Percentiles rank a stretch among this genome's conserved stretches.
phyloP scores from a whole-genome alignment of 2,329 filamentous ascomycete species.

The Fusarium fracticaudum region DNA sequence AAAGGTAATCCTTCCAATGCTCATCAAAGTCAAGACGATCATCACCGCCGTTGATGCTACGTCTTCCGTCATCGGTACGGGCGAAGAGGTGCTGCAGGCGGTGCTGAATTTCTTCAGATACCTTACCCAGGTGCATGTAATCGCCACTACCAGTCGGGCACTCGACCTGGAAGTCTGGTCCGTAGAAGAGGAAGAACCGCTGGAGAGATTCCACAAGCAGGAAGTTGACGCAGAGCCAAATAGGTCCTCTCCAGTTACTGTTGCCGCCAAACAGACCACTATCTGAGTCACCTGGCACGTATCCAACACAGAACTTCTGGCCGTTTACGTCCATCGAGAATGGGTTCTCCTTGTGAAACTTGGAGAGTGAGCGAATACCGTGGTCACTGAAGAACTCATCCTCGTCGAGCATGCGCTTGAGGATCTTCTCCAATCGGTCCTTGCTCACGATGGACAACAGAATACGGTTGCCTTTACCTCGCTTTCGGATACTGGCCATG shows the following conservation, averaged over 20 bases:
- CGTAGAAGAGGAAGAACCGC: conserved; percentile 96
- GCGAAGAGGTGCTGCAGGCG: conserved; percentile 92
- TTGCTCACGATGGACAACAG: conserved; percentile 91
- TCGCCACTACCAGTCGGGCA: conserved; percentile 94
- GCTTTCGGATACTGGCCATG: conserved; percentile 90
- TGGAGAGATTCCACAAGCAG: conserved; percentile 93
- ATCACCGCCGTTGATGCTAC: conserved; percentile 87
- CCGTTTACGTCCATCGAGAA: conserved; percentile 97
- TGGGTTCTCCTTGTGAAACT: conserved; percentile 88
- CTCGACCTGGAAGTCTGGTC: conserved; percentile 86
- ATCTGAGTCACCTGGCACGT: conserved; percentile 95
- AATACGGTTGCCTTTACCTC: conserved; percentile 89
- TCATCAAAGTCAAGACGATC: conserved; percentile 90
- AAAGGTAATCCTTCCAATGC: conserved; percentile 85
- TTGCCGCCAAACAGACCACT: conserved; percentile 95
- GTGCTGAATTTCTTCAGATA: conserved; percentile 95
- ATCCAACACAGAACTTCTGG: conserved; percentile 86
- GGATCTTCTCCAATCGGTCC: conserved; percentile 87
- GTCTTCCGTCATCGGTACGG: conserved; percentile 82
- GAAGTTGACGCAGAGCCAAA: conserved; percentile 97
- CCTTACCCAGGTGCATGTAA: conserved; percentile 93
- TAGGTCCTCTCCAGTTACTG: conserved; percentile 96
- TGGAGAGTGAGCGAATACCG: conserved; percentile 91
- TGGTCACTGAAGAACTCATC: conserved; percentile 91
- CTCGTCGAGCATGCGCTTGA: conserved; percentile 92